Evolutionary conservation across 805 yeast genomes (phyloP).

Genomic region (Suhomyces xylopsoci): DNA sequence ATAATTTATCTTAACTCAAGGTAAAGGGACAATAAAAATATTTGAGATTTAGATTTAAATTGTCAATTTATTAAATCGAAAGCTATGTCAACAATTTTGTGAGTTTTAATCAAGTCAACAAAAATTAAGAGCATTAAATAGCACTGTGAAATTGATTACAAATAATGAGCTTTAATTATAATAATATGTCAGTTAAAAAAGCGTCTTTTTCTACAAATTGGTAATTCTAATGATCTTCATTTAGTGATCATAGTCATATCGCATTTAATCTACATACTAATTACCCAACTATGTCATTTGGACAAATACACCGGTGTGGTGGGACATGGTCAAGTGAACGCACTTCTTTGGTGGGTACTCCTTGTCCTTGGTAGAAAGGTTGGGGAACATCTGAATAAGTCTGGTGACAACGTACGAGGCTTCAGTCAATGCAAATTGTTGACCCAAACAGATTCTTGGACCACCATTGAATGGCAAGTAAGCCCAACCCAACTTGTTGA

Average conservation of each 20-base stretch:
- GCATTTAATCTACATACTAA: neutral
- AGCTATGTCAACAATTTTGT: too few relatives aligned
- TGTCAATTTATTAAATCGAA: too few relatives aligned
- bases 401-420: constrained; percentile 24
- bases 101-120: too few relatives aligned
- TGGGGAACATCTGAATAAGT: constrained; percentile 22
- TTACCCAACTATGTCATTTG: constrained; percentile 4
- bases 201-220: too few relatives aligned
- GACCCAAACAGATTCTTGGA: constrained; percentile 29
- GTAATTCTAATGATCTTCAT: too few relatives aligned
- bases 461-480: constrained; percentile 29
- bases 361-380: constrained; percentile 14
- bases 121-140: too few relatives aligned
- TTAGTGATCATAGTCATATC: neutral
- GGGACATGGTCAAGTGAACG: constrained; percentile 25
- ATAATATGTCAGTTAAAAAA: too few relatives aligned
- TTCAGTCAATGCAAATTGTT: constrained; percentile 28
- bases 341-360: constrained; percentile 30
- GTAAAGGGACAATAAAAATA: too few relatives aligned
- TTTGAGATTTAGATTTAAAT: too few relatives aligned
- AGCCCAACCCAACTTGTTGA: constrained; percentile 23
- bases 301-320: constrained; percentile 19
- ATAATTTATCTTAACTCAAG: too few relatives aligned
- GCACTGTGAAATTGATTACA: too few relatives aligned
- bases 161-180: too few relatives aligned